Conservation (phyloP, 495 filamentous ascomycete species). For the Hypoxylon cercidicola region DNA sequence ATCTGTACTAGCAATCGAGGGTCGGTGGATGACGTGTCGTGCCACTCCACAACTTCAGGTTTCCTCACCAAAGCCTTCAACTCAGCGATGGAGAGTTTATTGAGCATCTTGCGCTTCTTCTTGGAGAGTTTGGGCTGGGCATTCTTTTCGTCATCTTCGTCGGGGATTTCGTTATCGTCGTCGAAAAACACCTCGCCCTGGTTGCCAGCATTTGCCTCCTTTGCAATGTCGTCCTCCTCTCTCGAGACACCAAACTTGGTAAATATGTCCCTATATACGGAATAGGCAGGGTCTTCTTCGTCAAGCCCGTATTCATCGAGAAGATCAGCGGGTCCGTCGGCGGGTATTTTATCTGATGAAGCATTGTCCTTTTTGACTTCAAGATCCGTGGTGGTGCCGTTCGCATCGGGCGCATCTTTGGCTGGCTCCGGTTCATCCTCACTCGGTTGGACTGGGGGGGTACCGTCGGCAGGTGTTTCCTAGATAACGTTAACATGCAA, state of each 20-base stretch:
- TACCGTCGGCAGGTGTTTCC: constrained; percentile 32
- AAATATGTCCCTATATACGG: constrained; percentile 83
- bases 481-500: constrained; percentile 25
- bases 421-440: constrained; percentile 40
- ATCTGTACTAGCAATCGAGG: constrained; percentile 91
- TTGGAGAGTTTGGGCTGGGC: constrained; percentile 80
- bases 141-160: constrained; percentile 81
- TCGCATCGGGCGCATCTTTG: constrained; percentile 39
- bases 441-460: constrained; percentile 36
- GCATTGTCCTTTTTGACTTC: constrained; percentile 55
- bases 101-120: constrained; percentile 89
- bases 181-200: constrained; percentile 90
- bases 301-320: constrained; percentile 55
- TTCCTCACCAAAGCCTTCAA: constrained; percentile 91
- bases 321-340: constrained; percentile 53
- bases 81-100: constrained; percentile 93
- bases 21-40: constrained; percentile 91
- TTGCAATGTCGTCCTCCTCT: constrained; percentile 65
- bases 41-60: constrained; percentile 97
- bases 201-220: constrained; percentile 71
- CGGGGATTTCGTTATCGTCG: constrained; percentile 88
- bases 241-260: constrained; percentile 71
- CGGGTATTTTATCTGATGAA: constrained; percentile 49
- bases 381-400: constrained; percentile 41
- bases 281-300: constrained; percentile 79